Conservation (phyloP, 805 yeast genomes). For the Vanderwaltozyma tropicalis region DNA sequence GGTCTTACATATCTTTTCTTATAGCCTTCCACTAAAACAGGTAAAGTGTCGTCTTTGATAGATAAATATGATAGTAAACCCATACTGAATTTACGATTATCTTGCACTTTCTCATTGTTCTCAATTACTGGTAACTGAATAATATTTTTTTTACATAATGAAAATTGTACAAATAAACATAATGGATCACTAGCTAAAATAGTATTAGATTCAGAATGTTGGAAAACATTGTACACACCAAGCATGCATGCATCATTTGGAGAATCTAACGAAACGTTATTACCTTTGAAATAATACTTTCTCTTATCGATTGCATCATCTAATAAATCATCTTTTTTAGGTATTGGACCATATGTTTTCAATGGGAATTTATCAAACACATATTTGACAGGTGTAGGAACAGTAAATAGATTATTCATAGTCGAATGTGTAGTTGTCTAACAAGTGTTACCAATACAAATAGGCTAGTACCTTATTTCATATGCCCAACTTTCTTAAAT, state of each 20-base stretch:
- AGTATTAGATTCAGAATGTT: conserved; percentile 18
- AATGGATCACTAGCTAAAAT: conserved; percentile 49
- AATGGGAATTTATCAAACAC: conserved; percentile 47
- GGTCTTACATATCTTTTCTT: conserved; percentile 30
- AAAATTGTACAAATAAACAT: conserved; percentile 38
- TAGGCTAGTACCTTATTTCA: no score
- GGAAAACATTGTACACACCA: conserved; percentile 42
- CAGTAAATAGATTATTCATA: not conserved
- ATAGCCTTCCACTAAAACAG: conserved; percentile 44
- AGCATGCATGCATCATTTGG: conserved; percentile 33
- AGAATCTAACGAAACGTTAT: conserved; percentile 4
- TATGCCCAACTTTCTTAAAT: no score
- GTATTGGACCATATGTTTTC: conserved; percentile 31
- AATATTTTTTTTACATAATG: conserved; percentile 33
- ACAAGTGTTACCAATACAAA: no score
- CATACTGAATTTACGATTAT: conserved; percentile 26
- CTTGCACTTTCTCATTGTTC: conserved; percentile 5
- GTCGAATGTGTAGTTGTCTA: not conserved
- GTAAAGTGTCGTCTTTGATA: conserved; percentile 40
- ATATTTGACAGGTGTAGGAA: conserved; percentile 5
- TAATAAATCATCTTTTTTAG: conserved; percentile 22
- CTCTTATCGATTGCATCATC: conserved; percentile 15
- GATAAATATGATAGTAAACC: conserved; percentile 40
- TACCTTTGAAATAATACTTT: conserved; percentile 13
- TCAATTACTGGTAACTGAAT: conserved; percentile 33